Conservation (phyloP, 208 protist genomes). For the Acanthamoeba sp. region DNA sequence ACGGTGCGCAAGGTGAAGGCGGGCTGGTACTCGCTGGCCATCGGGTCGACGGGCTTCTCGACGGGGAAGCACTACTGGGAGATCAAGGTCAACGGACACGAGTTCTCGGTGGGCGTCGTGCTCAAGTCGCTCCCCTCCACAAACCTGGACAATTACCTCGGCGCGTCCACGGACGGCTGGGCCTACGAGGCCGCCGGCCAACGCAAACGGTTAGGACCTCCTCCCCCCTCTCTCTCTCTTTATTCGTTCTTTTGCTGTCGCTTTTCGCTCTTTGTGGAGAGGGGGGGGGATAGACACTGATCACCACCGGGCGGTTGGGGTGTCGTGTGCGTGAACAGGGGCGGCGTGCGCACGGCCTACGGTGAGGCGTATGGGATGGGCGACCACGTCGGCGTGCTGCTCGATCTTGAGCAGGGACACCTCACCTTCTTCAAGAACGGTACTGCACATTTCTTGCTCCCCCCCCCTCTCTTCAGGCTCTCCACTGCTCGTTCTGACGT, state of each 20-base stretch:
- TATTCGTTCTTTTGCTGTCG: not conserved
- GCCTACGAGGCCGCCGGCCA: slow-evolving; percentile 12
- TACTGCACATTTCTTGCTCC: not conserved
- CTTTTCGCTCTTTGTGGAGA: not conserved
- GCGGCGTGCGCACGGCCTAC: slow-evolving; percentile 16
- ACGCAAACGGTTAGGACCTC: not conserved
- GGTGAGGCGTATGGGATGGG: not conserved
- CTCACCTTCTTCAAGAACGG: slow-evolving; percentile 23
- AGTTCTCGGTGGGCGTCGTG: slow-evolving; percentile 29
- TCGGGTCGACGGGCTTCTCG: not conserved
- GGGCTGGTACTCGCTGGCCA: slow-evolving; percentile 16
- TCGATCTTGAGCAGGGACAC: slow-evolving; percentile 2
- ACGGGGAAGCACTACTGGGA: slow-evolving; percentile 26
- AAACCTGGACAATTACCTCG: not conserved
- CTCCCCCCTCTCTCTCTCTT: no score
- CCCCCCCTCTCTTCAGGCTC: no score
- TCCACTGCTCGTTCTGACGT: not conserved
- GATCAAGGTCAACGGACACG: slow-evolving; percentile 10
- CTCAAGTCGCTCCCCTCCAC: slow-evolving; percentile 1
- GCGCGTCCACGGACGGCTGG: not conserved
- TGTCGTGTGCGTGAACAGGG: not conserved
- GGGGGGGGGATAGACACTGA: no score
- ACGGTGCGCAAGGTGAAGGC: slow-evolving; percentile 37
- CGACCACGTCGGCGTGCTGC: not conserved
- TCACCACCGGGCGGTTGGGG: not conserved